A percentile compares a stretch with the other conserved stretches of the same genome.
These are phyloP conservation scores for Themeda triandra DNA, from an alignment of 176 grass and related monocot genomes.

Conservation along the genomic window DNA sequence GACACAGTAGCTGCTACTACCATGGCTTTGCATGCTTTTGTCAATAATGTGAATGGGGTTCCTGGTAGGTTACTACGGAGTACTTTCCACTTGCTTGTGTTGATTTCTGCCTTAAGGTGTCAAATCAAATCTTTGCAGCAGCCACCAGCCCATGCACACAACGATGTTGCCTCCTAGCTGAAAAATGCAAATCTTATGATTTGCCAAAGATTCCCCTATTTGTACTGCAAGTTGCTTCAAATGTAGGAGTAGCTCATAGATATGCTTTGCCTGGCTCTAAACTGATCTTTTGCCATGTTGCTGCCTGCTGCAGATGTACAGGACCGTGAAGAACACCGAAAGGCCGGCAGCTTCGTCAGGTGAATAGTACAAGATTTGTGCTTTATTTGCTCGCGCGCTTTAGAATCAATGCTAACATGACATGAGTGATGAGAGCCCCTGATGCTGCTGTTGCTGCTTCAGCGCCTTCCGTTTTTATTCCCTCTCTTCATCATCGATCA, in stretches of 20 bases:
- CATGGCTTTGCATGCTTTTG: too few species aligned
- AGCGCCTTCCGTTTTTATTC: constrained; percentile 42
- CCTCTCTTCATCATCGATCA: neutral
- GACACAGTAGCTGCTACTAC: neutral
- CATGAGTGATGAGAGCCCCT: constrained; percentile 10
- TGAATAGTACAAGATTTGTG: constrained; percentile 35
- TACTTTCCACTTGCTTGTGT: neutral
- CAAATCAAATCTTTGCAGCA: constrained; percentile 41
- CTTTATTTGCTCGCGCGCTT: constrained; percentile 26
- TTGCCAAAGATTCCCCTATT: constrained; percentile 23
- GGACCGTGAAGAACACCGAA: constrained; percentile 82
- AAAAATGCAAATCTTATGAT: constrained; percentile 44
- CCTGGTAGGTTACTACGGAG: neutral
- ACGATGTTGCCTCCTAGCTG: neutral
- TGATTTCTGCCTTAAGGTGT: constrained; percentile 11
- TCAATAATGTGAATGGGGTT: constrained; percentile 25
- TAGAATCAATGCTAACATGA: constrained; percentile 33
- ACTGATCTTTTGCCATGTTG: constrained; percentile 24
- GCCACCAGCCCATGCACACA: constrained; percentile 16
- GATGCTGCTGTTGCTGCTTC: neutral
- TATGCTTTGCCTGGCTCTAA: neutral
- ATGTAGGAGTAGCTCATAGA: neutral
- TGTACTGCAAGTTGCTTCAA: neutral
- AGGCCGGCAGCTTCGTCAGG: constrained; percentile 69
- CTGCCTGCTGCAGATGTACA: constrained; percentile 56